Evolutionary conservation across 2,329 filamentous ascomycete genomes (phyloP), one percentile per base, ranked within the genome.

Genomic region (Gyromitra esculenta): DNA sequence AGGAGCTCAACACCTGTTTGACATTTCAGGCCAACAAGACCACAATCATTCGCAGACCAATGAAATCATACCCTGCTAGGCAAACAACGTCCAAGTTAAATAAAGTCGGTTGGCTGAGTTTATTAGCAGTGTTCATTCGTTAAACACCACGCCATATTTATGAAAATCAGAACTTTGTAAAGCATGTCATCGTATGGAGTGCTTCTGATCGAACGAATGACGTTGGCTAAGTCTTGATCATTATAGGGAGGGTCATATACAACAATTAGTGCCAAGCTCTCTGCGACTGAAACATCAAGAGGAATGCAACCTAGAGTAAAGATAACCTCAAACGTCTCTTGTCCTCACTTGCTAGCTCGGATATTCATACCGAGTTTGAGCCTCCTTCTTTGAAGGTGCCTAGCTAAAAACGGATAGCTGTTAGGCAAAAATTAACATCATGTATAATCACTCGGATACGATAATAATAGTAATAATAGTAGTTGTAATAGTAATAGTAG

Each of bases 1-100:
- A n/a, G 18, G 52, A 56, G 52, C 8, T 21, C 52, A 43, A n/a
- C 57, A 8, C 57, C 57, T 60, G 37, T 39, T 60, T 60, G 7
- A 41, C 35, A 60, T 13, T 41, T 35, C 21, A 37, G 56, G 15
- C 21, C 13, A 35, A n/a, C 13, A 18, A n/a, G 15, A 37, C 48
- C 37, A 31, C 13, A 11, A 31, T 54, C 50, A 25, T 54, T 54
- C 21, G 31, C 21, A 13, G 13, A 21, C 31, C 21, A 13, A 54
- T 25, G 21, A 54, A 18, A 54, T 54, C 50, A 54, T 13, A n/a
- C 21, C 50, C 7, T n/a, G 13, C 50, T 9, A 13, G 25, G 50
- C 25, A 21, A 31, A 11, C 50, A 18, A 18, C 1, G 4, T 31
- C 25, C 25, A 31, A 31, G 25, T 31, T 31, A 31, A 31, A 31